Conservation (phyloP, 352 stramenopile genomes). For the Peronospora tabacina region DNA sequence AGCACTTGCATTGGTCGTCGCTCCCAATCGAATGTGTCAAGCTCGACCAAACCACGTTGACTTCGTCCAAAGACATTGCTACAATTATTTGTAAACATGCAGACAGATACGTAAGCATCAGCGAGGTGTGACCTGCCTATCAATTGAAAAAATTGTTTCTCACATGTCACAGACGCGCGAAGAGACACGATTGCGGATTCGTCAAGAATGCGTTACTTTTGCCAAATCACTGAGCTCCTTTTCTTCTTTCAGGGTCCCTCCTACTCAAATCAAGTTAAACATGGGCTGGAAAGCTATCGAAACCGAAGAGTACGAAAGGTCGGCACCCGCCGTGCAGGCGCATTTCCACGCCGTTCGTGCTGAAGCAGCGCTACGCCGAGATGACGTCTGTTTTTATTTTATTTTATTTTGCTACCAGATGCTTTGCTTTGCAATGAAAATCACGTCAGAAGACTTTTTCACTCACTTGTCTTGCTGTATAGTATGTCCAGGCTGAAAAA, state of each 20-base stretch:
- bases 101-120: no score
- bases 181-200: background rate
- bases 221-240: constrained; percentile 2
- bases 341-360: constrained; percentile 70
- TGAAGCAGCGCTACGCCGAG: constrained; percentile 48
- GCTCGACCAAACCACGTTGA: no score
- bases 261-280: constrained; percentile 5
- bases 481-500: constrained; percentile 54
- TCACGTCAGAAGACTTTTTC: background rate
- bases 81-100: no score
- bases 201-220: constrained; percentile 2
- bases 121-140: no score
- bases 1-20: no score
- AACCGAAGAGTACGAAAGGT: constrained; percentile 65
- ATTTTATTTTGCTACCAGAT: background rate
- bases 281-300: constrained; percentile 58
- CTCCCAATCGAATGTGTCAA: no score
- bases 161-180: no score
- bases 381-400: constrained; percentile 41
- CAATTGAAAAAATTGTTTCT: no score
- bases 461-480: background rate
- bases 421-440: constrained; percentile 2
- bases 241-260: no score
- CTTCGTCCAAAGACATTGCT: no score
- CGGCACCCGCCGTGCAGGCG: constrained; percentile 64